These are phyloP conservation scores for Hypoxylon sp. DNA, from an alignment of 2,329 filamentous ascomycete genomes.

Conservation along the genomic window DNA sequence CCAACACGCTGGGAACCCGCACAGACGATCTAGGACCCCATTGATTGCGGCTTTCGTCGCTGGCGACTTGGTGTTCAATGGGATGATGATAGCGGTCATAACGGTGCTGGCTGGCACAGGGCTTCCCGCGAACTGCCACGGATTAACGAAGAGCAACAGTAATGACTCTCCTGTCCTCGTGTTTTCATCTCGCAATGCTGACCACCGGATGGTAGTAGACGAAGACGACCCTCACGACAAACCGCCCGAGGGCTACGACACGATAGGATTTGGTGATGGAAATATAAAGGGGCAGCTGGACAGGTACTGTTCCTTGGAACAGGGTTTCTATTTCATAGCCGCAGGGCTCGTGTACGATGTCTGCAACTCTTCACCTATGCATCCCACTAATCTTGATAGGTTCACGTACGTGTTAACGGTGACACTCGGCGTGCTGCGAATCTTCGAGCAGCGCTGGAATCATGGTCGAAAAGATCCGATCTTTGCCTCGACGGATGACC, in stretches of 20 bases:
- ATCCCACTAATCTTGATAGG: conserved; percentile 36
- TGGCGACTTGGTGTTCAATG: conserved; percentile 51
- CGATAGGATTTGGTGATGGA: conserved; percentile 52
- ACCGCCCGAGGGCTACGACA: conserved; percentile 45
- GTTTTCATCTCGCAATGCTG: conserved; percentile 6
- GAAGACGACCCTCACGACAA: conserved; percentile 29
- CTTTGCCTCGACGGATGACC: conserved; percentile 41
- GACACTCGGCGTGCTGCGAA: conserved; percentile 48
- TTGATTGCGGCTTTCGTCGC: conserved; percentile 50
- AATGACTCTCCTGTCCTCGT: conserved; percentile 9
- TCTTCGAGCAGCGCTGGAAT: conserved; percentile 50
- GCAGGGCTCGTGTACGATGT: conserved; percentile 50
- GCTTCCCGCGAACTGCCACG: conserved; percentile 53
- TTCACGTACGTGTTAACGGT: conserved; percentile 50
- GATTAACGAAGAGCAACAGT: conserved; percentile 49
- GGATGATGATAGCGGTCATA: conserved; percentile 51
- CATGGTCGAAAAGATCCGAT: conserved; percentile 45
- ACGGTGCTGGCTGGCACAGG: conserved; percentile 52
- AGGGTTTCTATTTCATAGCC: conserved; percentile 51
- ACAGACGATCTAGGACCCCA: conserved; percentile 38
- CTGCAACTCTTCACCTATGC: not conserved
- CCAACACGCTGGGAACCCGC: conserved; percentile 49
- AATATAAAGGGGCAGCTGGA: conserved; percentile 39
- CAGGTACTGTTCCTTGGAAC: conserved; percentile 48
- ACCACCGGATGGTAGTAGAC: conserved; percentile 20